phyloP scores from a whole-genome alignment of 2,329 filamentous ascomycete species.

The Venturiaceae sp. region DNA sequence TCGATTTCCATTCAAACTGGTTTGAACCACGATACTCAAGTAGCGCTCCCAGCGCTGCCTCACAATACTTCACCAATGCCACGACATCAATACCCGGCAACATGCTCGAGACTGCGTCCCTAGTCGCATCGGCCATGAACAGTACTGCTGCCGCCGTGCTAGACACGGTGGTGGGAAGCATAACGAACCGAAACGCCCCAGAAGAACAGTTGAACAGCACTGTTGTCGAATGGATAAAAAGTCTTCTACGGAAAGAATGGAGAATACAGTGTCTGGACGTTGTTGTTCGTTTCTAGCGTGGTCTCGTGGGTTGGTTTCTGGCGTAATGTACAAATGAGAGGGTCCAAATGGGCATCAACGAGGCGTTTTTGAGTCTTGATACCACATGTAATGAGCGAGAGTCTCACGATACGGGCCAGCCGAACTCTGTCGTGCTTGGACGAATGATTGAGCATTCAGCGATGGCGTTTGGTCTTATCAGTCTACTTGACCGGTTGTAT shows the following conservation, averaged over 20 bases:
- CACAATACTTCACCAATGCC: conserved; percentile 16
- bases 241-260: conserved; percentile 74
- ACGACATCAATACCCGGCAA: conserved; percentile 5
- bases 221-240: conserved; percentile 67
- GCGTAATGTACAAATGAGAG: neutral
- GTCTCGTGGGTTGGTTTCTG: neutral
- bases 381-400: too few relatives aligned
- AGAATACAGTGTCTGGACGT: conserved; percentile 85
- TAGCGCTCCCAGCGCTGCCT: conserved; percentile 20
- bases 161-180: conserved; percentile 19
- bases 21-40: conserved; percentile 60
- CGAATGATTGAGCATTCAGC: too few relatives aligned
- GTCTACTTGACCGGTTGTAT: too few relatives aligned
- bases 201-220: conserved; percentile 17
- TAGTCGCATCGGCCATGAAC: conserved; percentile 43
- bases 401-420: too few relatives aligned
- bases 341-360: neutral
- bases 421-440: too few relatives aligned
- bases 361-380: neutral
- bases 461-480: too few relatives aligned
- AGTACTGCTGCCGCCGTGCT: conserved; percentile 48
- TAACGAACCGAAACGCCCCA: conserved; percentile 28
- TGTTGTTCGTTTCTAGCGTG: conserved; percentile 59
- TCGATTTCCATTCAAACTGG: conserved; percentile 85
- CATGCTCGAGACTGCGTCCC: conserved; percentile 23